phyloP scores from a whole-genome alignment of 306 rosid species.

The Pterocarpus macrocarpus region DNA sequence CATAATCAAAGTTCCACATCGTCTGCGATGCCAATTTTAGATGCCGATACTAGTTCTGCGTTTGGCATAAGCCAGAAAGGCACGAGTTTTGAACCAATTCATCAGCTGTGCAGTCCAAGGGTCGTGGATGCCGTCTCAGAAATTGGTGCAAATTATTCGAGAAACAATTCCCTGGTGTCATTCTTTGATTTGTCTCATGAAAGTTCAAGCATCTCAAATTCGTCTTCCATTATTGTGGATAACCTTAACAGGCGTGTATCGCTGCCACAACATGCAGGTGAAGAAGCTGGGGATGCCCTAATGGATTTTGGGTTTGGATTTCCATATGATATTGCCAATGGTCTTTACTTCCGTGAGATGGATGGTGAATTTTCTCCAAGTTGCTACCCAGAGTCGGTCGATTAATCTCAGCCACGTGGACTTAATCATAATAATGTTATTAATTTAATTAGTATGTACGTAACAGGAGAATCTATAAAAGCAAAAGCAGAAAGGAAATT shows the following conservation, averaged over 20 bases:
- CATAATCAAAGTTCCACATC: constrained; percentile 43
- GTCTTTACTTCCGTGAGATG: constrained; percentile 51
- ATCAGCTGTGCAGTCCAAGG: constrained; percentile 14
- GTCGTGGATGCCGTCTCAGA: constrained; percentile 43
- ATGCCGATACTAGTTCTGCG: constrained; percentile 29
- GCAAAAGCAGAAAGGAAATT: neutral
- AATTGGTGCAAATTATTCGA: constrained; percentile 49
- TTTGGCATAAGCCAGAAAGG: constrained; percentile 23
- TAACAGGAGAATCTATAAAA: neutral
- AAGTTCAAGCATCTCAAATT: constrained; percentile 57
- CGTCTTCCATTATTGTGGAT: constrained; percentile 49
- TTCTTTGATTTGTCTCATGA: constrained; percentile 49
- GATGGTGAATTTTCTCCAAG: constrained; percentile 49
- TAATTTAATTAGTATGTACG: constrained; percentile 4
- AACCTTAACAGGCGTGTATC: constrained; percentile 30
- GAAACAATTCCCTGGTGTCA: constrained; percentile 40
- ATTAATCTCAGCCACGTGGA: constrained; percentile 52
- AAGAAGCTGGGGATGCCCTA: constrained; percentile 46
- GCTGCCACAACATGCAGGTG: constrained; percentile 39
- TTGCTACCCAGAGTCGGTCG: constrained; percentile 56
- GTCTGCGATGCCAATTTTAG: constrained; percentile 35
- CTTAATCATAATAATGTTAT: constrained; percentile 41
- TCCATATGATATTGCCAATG: constrained; percentile 53
- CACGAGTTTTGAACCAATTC: constrained; percentile 41
- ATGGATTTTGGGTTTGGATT: constrained; percentile 65